Base-by-base conservation (phyloP, 2,329 filamentous ascomycete genomes). In the Curvularia lunata region DNA sequence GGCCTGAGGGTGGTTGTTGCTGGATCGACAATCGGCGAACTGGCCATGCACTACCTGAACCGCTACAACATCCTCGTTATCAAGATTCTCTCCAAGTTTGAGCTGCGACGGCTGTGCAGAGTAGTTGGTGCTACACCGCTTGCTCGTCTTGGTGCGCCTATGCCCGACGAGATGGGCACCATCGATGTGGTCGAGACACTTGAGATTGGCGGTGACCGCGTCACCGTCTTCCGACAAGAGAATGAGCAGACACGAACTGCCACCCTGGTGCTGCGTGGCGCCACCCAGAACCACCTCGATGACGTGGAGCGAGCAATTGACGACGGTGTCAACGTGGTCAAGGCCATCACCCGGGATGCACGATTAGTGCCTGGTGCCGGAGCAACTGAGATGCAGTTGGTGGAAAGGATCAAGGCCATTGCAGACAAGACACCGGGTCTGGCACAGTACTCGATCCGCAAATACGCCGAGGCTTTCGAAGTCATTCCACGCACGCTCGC, bases 101-200 rank as follows among this genome's bases (percentile, higher is more conserved):
- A 99, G 81, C 87, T 99, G 60, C 89, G 95, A 69, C 87, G 95
- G 72, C 84, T 98, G 72, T 99, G 96, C 85, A 90, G 95, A 62
- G 95, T 99, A 23, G 94, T 98, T 51, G 94, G 94, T 62, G 95
- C 95, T 55, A 97, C 95, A 13, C 95, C 95, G n/a, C 85, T 99
- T 62, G 96, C 96, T 52, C 90, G 95, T 70, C 84, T 99, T 47
- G 95, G 95, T 64, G 95, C 96, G 16, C 95, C 95, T 43, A 99
- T 99, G 95, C 95, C 96, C n/a, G 95, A 99, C 69, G 95, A 99
- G 84, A 98, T 97, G 93, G 95, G 95, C 65, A 90, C 81, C 70
- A 88, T 99, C 63, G 95, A 99, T 76, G 79, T 99, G 56, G 95
- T 99, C 30, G 95, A 99, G 85, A 98, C 96, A 1, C 85, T 96